Percentiles rank a stretch among this genome's conserved stretches.
These are phyloP conservation scores for Sporothrix variecibatus DNA, from an alignment of 2,329 filamentous ascomycete species.

Conservation along the genomic window DNA sequence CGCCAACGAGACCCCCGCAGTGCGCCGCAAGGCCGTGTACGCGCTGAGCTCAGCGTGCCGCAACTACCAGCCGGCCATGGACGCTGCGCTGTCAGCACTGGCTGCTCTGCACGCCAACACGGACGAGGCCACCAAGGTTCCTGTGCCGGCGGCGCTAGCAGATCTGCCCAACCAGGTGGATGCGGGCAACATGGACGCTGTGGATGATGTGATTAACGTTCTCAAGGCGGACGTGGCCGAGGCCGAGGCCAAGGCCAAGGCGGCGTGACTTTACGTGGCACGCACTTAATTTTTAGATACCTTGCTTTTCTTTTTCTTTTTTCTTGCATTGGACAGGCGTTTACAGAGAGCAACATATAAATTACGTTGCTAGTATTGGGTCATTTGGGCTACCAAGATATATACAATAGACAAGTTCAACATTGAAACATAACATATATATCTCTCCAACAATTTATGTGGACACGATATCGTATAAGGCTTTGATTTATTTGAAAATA, in stretches of 20 bases:
- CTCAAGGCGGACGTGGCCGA: slow-evolving; percentile 56
- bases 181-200: slow-evolving; percentile 81
- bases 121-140: slow-evolving; percentile 16
- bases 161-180: slow-evolving; percentile 66
- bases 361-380: not conserved
- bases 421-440: not conserved
- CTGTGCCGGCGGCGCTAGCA: slow-evolving; percentile 44
- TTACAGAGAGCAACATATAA: not conserved
- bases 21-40: slow-evolving; percentile 84
- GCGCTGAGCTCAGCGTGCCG: slow-evolving; percentile 82
- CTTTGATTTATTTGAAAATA: slow-evolving; percentile 12
- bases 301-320: not conserved
- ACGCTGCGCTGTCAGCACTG: slow-evolving; percentile 65
- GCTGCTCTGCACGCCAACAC: not conserved
- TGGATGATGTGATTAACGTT: slow-evolving; percentile 72
- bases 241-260: slow-evolving; percentile 33
- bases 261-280: not conserved
- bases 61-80: slow-evolving; percentile 86
- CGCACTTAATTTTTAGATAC: not conserved
- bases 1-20: slow-evolving; percentile 56
- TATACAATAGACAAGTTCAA: slow-evolving; percentile 10
- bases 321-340: slow-evolving; percentile 28
- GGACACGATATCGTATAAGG: not conserved
- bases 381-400: not conserved
- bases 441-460: not conserved